A percentile compares a stretch with the other conserved stretches of the same genome.
These are phyloP conservation scores for Nicotiana obtusifolia DNA, from an alignment of 257 asterid genomes.

Conservation along the genomic window DNA sequence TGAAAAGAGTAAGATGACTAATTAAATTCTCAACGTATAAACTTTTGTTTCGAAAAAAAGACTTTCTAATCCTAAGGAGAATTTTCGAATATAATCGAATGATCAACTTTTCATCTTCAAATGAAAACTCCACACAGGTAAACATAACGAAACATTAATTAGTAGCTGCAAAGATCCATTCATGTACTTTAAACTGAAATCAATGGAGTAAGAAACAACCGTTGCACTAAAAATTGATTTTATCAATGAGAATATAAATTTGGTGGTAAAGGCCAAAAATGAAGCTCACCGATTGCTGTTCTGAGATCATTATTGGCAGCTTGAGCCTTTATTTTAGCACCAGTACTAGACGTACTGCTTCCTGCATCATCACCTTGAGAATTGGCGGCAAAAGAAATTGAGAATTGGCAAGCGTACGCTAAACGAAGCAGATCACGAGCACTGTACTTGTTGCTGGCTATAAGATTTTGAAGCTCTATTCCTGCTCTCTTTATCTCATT, in stretches of 20 bases:
- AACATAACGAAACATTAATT: too few species aligned
- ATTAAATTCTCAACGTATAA: too few species aligned
- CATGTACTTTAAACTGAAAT: background rate
- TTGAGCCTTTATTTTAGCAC: conserved; percentile 58
- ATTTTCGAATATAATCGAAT: too few species aligned
- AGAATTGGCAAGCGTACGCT: conserved; percentile 36
- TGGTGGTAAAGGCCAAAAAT: background rate
- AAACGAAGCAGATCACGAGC: conserved; percentile 77
- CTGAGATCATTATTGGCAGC: conserved; percentile 53
- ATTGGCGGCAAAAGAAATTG: background rate
- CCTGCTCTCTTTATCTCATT: conserved; percentile 51
- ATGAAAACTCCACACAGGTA: too few species aligned
- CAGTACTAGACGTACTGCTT: conserved; percentile 23
- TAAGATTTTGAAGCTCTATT: conserved; percentile 48
- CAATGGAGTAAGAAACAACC: background rate
- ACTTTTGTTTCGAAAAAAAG: too few species aligned
- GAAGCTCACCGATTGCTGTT: conserved; percentile 63
- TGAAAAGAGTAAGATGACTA: too few species aligned
- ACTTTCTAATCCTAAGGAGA: too few species aligned
- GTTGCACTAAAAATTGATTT: background rate
- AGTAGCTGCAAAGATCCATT: too few species aligned
- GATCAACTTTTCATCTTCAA: too few species aligned
- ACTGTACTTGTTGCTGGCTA: conserved; percentile 38
- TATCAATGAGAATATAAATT: background rate
- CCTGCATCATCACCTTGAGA: conserved; percentile 46